Conservation (phyloP, 2,329 filamentous ascomycete genomes). For the Neocatenulostroma microsporum region DNA sequence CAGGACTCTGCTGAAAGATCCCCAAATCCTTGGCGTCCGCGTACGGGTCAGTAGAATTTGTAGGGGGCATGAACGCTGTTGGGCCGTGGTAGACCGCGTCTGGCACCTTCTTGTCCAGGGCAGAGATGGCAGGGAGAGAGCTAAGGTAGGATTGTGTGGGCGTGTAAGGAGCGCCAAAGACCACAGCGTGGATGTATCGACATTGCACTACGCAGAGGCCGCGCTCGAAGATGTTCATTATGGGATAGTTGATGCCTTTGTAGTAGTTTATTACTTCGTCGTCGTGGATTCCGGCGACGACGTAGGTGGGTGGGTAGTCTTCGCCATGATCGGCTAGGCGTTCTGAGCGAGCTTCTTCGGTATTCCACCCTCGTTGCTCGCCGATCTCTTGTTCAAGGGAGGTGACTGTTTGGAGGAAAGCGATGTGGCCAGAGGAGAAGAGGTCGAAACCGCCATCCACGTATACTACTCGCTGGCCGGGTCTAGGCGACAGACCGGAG, state of each 20-base stretch:
- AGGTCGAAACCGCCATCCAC: slow-evolving; percentile 96
- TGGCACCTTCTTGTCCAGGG: slow-evolving; percentile 46
- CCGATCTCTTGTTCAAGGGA: slow-evolving; percentile 65
- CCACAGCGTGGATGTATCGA: slow-evolving; percentile 78
- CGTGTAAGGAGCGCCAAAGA: slow-evolving; percentile 85
- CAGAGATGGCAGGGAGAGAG: slow-evolving; percentile 54
- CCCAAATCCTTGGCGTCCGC: slow-evolving; percentile 69
- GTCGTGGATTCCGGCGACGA: slow-evolving; percentile 91
- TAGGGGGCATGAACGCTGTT: slow-evolving; percentile 71
- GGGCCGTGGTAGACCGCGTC: slow-evolving; percentile 91
- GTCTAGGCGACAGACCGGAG: slow-evolving; percentile 59
- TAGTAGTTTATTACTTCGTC: slow-evolving; percentile 91
- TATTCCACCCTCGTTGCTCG: slow-evolving; percentile 64
- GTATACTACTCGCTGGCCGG: slow-evolving; percentile 81
- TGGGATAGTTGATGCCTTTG: slow-evolving; percentile 97
- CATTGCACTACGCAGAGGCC: slow-evolving; percentile 94
- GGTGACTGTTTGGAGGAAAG: slow-evolving; percentile 75
- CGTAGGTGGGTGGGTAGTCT: slow-evolving; percentile 74
- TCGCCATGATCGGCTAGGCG: slow-evolving; percentile 55
- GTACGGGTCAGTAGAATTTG: slow-evolving; percentile 50
- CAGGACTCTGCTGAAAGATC: slow-evolving; percentile 71
- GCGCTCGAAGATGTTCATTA: slow-evolving; percentile 98
- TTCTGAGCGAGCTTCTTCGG: slow-evolving; percentile 54
- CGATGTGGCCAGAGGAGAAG: slow-evolving; percentile 94
- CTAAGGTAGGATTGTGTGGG: slow-evolving; percentile 72